Base-by-base conservation (phyloP, 257 asterid species). In the Voacanga thouarsii region DNA sequence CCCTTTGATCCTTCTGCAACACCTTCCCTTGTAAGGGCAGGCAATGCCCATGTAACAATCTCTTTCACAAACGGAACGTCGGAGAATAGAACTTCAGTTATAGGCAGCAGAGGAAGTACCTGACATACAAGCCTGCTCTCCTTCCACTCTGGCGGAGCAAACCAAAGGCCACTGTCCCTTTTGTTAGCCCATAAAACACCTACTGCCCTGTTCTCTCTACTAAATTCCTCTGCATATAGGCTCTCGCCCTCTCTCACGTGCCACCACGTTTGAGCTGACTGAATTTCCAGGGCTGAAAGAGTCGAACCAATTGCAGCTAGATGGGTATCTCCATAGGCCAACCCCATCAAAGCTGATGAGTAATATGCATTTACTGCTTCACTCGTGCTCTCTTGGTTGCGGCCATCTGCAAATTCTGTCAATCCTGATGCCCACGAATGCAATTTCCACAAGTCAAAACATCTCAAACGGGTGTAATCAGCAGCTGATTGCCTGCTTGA, bases 391-490 rank as follows among this genome's bases (percentile, higher is more conserved):
- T 90, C 94, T 55, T 93, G 97, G 79, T 91, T 87, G 15, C 96
- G 89, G 6, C 97, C 96, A 45, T 93, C 97, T 18, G 90, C 89
- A 80, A 88, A 93, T 71, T 91, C 97, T 0, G 94, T 92, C 53
- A 91, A 76, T 74, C 97, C 97, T 7, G 96, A 96, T 12, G 97
- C 97, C 97, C 97, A 91, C 63, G 97, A 91, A 86, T 93, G 97
- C 78, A 93, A 75, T 75, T 89, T 90, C 94, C 94, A 91, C 67
- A 81, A 19, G 74, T 93, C 97, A 26, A 90, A 93, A 74, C 92
- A 88, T 77, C 97, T 88, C 88, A 92, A 50, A 19, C 90, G 89
- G 16, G 97, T 82, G 68, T 91, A 92, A 14, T 76, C 78, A 12
- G 92, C 85, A 75, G 80, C 75, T 28, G 80, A 69, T 12, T 77